Percentiles rank a stretch among this genome's conserved stretches.
phyloP scores from a whole-genome alignment of 257 asterid species.

The Orobanche coerulescens region DNA sequence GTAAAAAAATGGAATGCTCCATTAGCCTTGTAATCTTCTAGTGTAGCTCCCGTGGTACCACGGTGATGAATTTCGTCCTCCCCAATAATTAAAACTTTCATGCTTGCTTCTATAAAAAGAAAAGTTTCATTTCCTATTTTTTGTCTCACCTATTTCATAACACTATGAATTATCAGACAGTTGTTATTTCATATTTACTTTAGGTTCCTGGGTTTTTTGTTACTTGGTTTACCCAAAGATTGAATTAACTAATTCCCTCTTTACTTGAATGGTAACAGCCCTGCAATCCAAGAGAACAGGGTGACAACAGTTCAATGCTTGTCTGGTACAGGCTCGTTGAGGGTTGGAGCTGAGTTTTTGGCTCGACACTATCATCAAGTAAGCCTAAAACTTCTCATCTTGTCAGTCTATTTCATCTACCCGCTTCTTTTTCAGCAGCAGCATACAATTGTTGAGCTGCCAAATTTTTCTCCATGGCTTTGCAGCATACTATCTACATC shows the following conservation, averaged over 20 bases:
- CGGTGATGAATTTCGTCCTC: background rate
- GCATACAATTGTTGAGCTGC: slow-evolving; percentile 8
- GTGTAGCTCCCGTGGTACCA: slow-evolving; percentile 7
- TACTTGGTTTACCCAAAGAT: background rate
- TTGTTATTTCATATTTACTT: background rate
- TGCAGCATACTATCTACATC: slow-evolving; percentile 76
- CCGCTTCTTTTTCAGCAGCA: background rate
- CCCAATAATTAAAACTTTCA: background rate
- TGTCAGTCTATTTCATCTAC: background rate
- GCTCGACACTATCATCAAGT: slow-evolving; percentile 82
- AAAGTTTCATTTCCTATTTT: background rate
- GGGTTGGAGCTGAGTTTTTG: slow-evolving; percentile 96
- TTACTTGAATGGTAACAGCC: slow-evolving; percentile 44
- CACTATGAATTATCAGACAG: background rate
- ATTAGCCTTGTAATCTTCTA: background rate
- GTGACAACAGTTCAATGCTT: slow-evolving; percentile 95
- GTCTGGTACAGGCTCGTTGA: slow-evolving; percentile 97
- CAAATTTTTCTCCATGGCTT: slow-evolving; percentile 5
- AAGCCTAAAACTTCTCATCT: slow-evolving; percentile 17
- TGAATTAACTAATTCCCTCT: slow-evolving; percentile 13
- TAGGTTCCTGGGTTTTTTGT: background rate
- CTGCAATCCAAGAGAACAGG: slow-evolving; percentile 86
- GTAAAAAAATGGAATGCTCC: background rate
- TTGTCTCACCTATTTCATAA: background rate
- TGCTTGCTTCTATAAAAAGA: background rate